Conservation (phyloP, 2,329 filamentous ascomycete genomes). For the Paraconiothyrium sp. region DNA sequence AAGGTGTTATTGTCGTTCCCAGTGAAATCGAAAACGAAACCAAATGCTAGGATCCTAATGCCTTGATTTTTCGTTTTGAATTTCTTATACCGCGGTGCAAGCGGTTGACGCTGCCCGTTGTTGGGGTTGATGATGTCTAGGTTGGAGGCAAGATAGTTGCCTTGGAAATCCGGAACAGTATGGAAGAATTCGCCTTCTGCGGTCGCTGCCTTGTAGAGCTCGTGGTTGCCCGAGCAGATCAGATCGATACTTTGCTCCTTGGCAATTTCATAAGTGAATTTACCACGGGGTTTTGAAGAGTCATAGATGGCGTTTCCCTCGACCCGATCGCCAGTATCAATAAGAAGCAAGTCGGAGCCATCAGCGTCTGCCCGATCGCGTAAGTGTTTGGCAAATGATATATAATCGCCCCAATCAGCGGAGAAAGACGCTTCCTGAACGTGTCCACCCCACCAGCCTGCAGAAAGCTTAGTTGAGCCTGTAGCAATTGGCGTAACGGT, state of each 20-base stretch:
- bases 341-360: slow-evolving; percentile 85
- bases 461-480: slow-evolving; percentile 79
- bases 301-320: slow-evolving; percentile 97
- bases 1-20: slow-evolving; percentile 91
- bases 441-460: slow-evolving; percentile 80
- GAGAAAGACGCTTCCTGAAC: slow-evolving; percentile 75
- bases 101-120: slow-evolving; percentile 75
- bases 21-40: slow-evolving; percentile 94
- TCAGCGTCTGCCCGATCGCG: slow-evolving; percentile 78
- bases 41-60: slow-evolving; percentile 85
- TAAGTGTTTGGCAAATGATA: slow-evolving; percentile 89
- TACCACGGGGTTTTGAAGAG: slow-evolving; percentile 84
- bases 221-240: slow-evolving; percentile 90
- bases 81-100: slow-evolving; percentile 84
- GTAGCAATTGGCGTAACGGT: too few species aligned
- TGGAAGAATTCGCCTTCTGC: slow-evolving; percentile 79
- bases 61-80: slow-evolving; percentile 92
- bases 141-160: slow-evolving; percentile 88
- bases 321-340: slow-evolving; percentile 93
- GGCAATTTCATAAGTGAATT: slow-evolving; percentile 88
- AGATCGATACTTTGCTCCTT: slow-evolving; percentile 84
- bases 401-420: slow-evolving; percentile 97
- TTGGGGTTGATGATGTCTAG: slow-evolving; percentile 83
- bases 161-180: slow-evolving; percentile 84
- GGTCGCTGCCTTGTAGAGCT: slow-evolving; percentile 84